phyloP scores from a whole-genome alignment of 2,329 filamentous ascomycete genomes.

The Thielaviopsis ethacetica region DNA sequence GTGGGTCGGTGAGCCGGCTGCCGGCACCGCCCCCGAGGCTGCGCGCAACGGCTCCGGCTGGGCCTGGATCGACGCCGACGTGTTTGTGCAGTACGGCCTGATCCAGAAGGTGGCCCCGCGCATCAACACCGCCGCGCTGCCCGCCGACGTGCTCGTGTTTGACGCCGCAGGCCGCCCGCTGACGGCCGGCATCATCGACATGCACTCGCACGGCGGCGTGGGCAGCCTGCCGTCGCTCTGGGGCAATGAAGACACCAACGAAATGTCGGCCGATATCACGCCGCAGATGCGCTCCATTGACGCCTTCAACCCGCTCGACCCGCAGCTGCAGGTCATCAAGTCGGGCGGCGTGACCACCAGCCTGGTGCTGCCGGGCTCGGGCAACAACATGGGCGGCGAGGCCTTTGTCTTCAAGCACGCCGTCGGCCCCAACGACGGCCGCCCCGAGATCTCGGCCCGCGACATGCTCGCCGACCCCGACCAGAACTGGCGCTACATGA shows the following conservation, averaged over 20 bases:
- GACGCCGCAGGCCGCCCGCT: conserved; percentile 44
- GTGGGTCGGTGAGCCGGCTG: conserved; percentile 45
- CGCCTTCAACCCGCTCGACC: conserved; percentile 44
- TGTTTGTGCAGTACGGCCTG: conserved; percentile 43
- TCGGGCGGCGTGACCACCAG: conserved; percentile 57
- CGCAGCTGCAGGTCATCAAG: conserved; percentile 52
- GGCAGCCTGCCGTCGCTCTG: conserved; percentile 36
- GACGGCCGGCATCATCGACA: conserved; percentile 53
- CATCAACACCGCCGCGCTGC: conserved; percentile 20
- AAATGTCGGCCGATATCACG: conserved; percentile 46
- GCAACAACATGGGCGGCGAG: conserved; percentile 60
- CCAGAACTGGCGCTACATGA: conserved; percentile 52
- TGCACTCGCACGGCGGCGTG: conserved; percentile 53
- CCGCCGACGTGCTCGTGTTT: conserved; percentile 22
- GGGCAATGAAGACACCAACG: conserved; percentile 45
- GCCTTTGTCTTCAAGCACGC: conserved; percentile 54
- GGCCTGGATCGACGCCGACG: conserved; percentile 42
- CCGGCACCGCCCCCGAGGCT: conserved; percentile 30
- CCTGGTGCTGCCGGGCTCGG: conserved; percentile 48
- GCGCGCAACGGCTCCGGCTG: conserved; percentile 42
- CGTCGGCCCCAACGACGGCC: conserved; percentile 41
- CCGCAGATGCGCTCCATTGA: conserved; percentile 54
- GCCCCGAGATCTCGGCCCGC: conserved; percentile 43
- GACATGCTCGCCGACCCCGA: conserved; percentile 53
- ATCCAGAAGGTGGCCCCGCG: conserved; percentile 35